Base-by-base conservation (phyloP, 257 asterid species). In the Solanum medicagineum region DNA sequence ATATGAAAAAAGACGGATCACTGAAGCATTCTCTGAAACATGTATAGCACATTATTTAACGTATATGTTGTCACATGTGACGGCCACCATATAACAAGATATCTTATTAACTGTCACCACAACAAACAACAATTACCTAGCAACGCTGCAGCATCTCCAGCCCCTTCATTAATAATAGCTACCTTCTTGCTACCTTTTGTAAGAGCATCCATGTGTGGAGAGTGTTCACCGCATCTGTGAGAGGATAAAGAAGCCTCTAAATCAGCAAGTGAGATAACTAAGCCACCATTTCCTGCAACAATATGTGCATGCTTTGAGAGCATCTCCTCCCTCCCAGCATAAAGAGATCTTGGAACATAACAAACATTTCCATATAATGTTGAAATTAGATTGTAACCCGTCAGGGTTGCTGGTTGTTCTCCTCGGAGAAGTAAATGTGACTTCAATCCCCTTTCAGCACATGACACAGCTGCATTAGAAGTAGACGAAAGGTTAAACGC, bases 401-500 rank as follows among this genome's bases (percentile, higher is more conserved):
- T 95, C 82, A 94, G 91, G 83, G 89, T 91, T 88, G 95, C 92
- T 16, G 98, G 99, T 89, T 94, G 95, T 87, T 96, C 98, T 80
- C 99, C 99, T 83, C 98, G 93, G 68, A 94, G 95, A 87, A 96
- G 95, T 88, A 96, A 89, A 87, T 93, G 99, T 8, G 98, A 88
- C 91, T 86, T 96, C 85, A 96, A 22, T 85, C 98, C 95, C 91
- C 94, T 93, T 91, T 96, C 99, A 0, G 99, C 94, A 89, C 98
- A 96, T 53, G 95, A 93, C 63, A 95, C 94, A 69, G 97, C 99
- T 96, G 95, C 89, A 91, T 81, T 55, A 71, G 82, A 81, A 65
- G 88, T 77, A 36, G 44, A 57, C 6, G 10, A 63, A 45, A 82
- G 36, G 85, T 86, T 71, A 29, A 57, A 81, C 53, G 36, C 10